These are phyloP conservation scores for Haberlea rhodopensis DNA, from an alignment of 257 asterid species.

Conservation along the genomic window DNA sequence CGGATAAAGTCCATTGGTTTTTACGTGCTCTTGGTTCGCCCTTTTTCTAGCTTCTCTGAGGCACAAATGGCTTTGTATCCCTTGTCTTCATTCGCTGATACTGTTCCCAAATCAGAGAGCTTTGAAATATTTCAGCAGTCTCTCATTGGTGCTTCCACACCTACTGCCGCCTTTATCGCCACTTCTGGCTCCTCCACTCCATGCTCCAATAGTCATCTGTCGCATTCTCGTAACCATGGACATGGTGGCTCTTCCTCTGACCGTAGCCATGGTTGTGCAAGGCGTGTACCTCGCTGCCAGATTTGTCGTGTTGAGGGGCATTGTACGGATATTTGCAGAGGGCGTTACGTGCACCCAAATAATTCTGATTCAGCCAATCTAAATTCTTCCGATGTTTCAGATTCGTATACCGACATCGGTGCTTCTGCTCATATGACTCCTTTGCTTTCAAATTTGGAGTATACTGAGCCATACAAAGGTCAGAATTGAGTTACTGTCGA, in stretches of 20 bases:
- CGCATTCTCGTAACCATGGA: no score
- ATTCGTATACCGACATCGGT: neutral
- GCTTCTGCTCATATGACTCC: neutral
- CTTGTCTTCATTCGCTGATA: neutral
- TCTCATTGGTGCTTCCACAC: neutral
- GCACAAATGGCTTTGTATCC: neutral
- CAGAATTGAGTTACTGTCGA: neutral
- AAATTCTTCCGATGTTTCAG: neutral
- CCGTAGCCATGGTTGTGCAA: no score
- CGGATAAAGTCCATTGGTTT: neutral
- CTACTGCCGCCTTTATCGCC: neutral
- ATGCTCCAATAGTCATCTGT: no score
- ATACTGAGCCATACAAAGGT: neutral
- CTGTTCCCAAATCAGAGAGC: neutral
- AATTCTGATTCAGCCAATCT: no score
- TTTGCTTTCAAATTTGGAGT: neutral
- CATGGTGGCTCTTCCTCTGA: no score
- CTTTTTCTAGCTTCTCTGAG: neutral
- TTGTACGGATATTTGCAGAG: no score
- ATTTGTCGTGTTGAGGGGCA: no score
- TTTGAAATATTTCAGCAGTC: neutral
- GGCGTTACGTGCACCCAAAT: no score
- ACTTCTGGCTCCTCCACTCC: no score
- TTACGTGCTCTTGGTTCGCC: neutral
- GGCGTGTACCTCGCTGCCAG: no score